These are phyloP conservation scores for Brassica nigra DNA, from an alignment of 345 rosid species.

Conservation along the genomic window DNA sequence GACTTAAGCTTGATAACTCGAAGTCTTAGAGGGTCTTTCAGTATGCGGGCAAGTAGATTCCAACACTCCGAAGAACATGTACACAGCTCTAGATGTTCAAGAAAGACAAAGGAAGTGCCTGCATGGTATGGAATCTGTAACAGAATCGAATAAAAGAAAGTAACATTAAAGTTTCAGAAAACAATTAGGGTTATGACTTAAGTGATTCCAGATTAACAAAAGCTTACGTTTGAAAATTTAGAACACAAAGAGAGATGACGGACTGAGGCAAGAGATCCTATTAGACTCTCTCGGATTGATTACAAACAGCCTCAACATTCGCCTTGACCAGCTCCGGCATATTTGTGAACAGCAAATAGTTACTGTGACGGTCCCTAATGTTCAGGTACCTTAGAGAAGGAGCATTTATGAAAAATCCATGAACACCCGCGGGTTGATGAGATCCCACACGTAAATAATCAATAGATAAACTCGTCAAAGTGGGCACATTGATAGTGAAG, in stretches of 20 bases:
- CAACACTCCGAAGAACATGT: constrained; percentile 8
- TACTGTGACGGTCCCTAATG: constrained; percentile 3
- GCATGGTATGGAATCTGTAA: constrained; percentile 19
- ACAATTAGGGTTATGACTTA: background rate
- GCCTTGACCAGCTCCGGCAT: constrained; percentile 11
- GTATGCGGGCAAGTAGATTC: constrained; percentile 9
- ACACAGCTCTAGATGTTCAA: constrained; percentile 24
- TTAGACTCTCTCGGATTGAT: background rate
- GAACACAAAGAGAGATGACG: constrained; percentile 4
- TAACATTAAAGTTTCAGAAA: background rate
- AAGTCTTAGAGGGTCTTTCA: constrained; percentile 11
- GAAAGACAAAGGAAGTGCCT: background rate
- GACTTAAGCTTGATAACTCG: constrained; percentile 18
- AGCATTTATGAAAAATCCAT: constrained; percentile 15
- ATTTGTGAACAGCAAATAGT: background rate
- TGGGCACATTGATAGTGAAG: constrained; percentile 9
- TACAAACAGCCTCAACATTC: constrained; percentile 9
- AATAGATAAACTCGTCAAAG: constrained; percentile 5
- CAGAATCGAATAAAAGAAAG: background rate
- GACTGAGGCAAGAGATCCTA: constrained; percentile 6
- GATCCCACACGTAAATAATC: background rate
- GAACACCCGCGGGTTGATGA: constrained; percentile 5
- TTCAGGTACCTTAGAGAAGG: background rate
- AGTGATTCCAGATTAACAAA: background rate
- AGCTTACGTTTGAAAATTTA: background rate